phyloP scores from a whole-genome alignment of 2,329 filamentous ascomycete species.

The Parafenestella ontariensis region DNA sequence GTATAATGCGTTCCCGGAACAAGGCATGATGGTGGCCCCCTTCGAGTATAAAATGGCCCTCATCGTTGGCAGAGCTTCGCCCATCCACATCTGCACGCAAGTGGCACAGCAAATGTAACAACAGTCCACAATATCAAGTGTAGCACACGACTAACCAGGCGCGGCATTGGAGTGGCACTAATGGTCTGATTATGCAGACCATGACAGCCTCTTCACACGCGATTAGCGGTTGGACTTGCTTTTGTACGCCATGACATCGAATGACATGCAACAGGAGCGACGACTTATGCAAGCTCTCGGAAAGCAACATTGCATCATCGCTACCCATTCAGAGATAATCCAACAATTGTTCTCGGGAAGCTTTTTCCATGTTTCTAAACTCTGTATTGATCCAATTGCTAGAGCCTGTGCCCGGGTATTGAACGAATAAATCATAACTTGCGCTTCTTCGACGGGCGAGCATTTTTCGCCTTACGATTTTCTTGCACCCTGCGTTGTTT shows the following conservation, averaged over 20 bases:
- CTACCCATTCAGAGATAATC: no score
- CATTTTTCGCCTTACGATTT: constrained; percentile 84
- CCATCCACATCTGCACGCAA: constrained; percentile 13
- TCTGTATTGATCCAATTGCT: constrained; percentile 11
- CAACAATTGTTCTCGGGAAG: no score
- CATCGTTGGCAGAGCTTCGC: constrained; percentile 17
- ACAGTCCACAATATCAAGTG: constrained; percentile 4
- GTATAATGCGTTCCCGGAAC: constrained; percentile 12
- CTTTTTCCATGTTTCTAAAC: constrained; percentile 3
- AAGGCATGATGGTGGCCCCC: constrained; percentile 9
- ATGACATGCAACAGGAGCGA: constrained; percentile 6
- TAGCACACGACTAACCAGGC: constrained; percentile 15
- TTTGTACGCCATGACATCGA: background rate
- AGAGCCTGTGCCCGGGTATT: constrained; percentile 11
- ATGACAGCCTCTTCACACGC: constrained; percentile 13
- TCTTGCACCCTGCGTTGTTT: constrained; percentile 82
- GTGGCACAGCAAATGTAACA: constrained; percentile 29
- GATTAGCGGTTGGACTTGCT: constrained; percentile 1
- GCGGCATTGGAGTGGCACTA: constrained; percentile 1
- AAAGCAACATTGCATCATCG: no score
- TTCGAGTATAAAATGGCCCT: constrained; percentile 3
- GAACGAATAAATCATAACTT: constrained; percentile 43
- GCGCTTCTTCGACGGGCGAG: constrained; percentile 73
- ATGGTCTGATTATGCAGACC: constrained; percentile 20
- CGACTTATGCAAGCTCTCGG: background rate